Percentiles rank a stretch among this genome's conserved stretches.
These are phyloP conservation scores for Sesbania bispinosa DNA, from an alignment of 306 rosid genomes.

Conservation along the genomic window DNA sequence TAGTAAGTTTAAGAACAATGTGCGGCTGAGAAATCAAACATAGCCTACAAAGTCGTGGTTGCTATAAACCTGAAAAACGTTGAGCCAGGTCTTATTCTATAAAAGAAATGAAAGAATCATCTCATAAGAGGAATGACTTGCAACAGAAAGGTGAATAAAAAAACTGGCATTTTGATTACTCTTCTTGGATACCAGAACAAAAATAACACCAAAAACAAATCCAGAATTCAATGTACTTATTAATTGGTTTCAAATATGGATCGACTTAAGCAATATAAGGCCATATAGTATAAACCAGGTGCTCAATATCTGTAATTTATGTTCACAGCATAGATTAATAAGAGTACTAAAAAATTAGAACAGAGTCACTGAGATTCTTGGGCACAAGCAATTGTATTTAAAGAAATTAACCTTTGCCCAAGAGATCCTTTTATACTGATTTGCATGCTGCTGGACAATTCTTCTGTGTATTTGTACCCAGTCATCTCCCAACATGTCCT, in stretches of 20 bases:
- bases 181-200: not conserved
- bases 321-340: not conserved
- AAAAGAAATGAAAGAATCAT: not conserved
- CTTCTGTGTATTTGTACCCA: conserved; percentile 99
- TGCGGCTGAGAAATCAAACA: not conserved
- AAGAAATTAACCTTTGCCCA: conserved; percentile 81
- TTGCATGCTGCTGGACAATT: conserved; percentile 98
- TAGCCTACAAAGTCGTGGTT: not conserved
- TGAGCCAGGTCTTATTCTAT: not conserved
- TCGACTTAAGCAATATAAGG: not conserved
- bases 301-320: not conserved
- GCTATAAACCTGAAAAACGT: not conserved
- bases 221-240: not conserved
- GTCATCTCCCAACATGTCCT: conserved; percentile 95
- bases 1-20: conserved; percentile 2
- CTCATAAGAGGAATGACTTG: not conserved
- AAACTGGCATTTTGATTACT: not conserved
- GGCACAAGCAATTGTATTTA: not conserved
- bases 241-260: not conserved
- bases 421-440: conserved; percentile 93
- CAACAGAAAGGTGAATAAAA: not conserved
- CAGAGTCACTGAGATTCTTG: not conserved
- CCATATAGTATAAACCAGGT: not conserved
- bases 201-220: not conserved
- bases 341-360: not conserved